A percentile compares a stretch with the other conserved stretches of the same genome.
These are phyloP conservation scores for Serendipita sp. DNA, from an alignment of 768 basidiomycete species.

Conservation along the genomic window DNA sequence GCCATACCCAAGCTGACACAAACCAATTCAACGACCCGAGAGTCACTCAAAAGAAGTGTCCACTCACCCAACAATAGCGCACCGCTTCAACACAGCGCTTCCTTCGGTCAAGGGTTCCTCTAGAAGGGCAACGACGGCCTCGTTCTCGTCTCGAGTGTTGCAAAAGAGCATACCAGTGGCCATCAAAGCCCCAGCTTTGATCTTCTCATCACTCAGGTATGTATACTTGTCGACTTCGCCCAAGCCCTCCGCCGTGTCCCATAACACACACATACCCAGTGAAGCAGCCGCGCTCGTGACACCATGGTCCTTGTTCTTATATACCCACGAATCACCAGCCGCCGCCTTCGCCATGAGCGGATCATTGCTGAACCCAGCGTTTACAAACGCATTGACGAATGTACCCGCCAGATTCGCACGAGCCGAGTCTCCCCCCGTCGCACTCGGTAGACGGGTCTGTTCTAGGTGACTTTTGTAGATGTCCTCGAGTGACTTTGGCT, in stretches of 20 bases:
- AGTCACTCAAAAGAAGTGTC: neutral
- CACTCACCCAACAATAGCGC: slow-evolving; percentile 59
- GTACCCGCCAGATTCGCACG: slow-evolving; percentile 89
- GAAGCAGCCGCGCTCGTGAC: slow-evolving; percentile 93
- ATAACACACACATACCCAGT: slow-evolving; percentile 79
- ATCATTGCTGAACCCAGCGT: slow-evolving; percentile 97
- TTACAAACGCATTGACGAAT: slow-evolving; percentile 97
- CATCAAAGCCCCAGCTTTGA: slow-evolving; percentile 91
- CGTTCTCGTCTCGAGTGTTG: slow-evolving; percentile 80
- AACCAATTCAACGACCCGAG: too few relatives aligned
- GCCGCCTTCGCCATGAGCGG: slow-evolving; percentile 95
- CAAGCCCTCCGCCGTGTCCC: slow-evolving; percentile 92
- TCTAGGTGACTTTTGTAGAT: slow-evolving; percentile 96
- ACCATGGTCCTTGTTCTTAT: slow-evolving; percentile 99
- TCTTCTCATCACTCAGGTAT: slow-evolving; percentile 88
- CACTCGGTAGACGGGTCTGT: slow-evolving; percentile 59
- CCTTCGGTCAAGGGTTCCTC: slow-evolving; percentile 82
- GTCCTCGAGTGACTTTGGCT: slow-evolving; percentile 86
- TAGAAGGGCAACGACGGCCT: slow-evolving; percentile 80
- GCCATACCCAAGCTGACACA: slow-evolving; percentile 62
- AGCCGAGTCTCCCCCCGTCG: slow-evolving; percentile 79
- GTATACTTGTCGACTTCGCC: slow-evolving; percentile 96
- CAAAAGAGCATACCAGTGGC: slow-evolving; percentile 88
- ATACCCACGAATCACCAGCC: slow-evolving; percentile 96
- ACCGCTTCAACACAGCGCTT: slow-evolving; percentile 66